Conservation (phyloP, 2,329 filamentous ascomycete species). For the Nothophaeocryptopus gaeumannii region DNA sequence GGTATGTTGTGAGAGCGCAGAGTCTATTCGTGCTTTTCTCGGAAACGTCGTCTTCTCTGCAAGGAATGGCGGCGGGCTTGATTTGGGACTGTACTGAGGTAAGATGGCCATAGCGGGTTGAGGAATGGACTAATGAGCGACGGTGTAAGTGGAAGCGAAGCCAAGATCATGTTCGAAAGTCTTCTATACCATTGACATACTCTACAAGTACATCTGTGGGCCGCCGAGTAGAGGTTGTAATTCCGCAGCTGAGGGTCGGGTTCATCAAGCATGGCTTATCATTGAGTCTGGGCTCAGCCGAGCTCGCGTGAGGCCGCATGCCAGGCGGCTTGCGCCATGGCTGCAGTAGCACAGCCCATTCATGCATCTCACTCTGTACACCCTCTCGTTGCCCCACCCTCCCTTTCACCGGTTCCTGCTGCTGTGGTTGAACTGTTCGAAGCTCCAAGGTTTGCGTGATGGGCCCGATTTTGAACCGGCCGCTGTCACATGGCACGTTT, state of each 20-base stretch:
- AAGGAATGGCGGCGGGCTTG: not conserved
- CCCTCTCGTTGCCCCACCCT: not conserved
- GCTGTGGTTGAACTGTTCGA: too few species aligned
- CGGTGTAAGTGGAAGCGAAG: too few species aligned
- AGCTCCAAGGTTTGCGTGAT: too few species aligned
- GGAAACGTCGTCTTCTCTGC: not conserved
- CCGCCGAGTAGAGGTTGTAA: too few species aligned
- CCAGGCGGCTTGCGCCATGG: conserved; percentile 1
- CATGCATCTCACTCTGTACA: not conserved
- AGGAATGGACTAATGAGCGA: too few species aligned
- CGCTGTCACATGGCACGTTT: not conserved
- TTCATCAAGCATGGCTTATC: not conserved
- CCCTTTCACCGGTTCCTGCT: too few species aligned
- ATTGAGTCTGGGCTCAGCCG: not conserved
- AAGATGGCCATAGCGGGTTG: too few species aligned
- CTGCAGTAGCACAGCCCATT: conserved; percentile 2
- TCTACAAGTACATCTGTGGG: too few species aligned
- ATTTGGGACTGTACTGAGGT: not conserved
- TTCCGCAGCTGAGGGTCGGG: conserved; percentile 7
- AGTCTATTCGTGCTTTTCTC: not conserved
- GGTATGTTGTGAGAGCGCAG: conserved; percentile 7
- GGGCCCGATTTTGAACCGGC: too few species aligned
- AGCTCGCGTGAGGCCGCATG: conserved; percentile 4
- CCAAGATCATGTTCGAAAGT: too few species aligned
- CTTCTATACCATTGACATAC: too few species aligned